Percentiles rank a stretch among this genome's conserved stretches.
phyloP scores from a whole-genome alignment of 2,329 filamentous ascomycete species.

The Davidsoniella neocaledoniae region DNA sequence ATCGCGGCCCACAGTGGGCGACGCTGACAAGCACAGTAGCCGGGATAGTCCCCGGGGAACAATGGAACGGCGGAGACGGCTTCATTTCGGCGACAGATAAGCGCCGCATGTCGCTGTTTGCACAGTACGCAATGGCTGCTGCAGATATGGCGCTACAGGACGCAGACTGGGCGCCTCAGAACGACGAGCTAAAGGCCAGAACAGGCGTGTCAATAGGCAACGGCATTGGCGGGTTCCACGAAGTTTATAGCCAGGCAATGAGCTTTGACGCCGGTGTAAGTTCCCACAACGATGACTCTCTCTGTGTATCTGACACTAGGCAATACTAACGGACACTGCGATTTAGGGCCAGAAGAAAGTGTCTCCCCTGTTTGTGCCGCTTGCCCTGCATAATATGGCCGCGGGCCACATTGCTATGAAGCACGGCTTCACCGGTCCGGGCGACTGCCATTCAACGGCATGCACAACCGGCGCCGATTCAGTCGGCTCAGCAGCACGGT shows the following conservation, averaged over 20 bases:
- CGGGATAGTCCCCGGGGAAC: slow-evolving; percentile 51
- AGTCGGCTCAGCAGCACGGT: slow-evolving; percentile 81
- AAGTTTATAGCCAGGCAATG: slow-evolving; percentile 71
- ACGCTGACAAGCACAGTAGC: slow-evolving; percentile 72
- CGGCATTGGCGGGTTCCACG: slow-evolving; percentile 85
- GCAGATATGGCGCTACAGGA: slow-evolving; percentile 73
- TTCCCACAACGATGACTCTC: slow-evolving; percentile 1
- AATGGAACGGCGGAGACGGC: slow-evolving; percentile 39
- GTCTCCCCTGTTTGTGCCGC: slow-evolving; percentile 83
- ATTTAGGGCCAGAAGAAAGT: slow-evolving; percentile 80
- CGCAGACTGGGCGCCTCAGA: slow-evolving; percentile 54
- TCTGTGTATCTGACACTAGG: background rate
- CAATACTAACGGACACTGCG: background rate
- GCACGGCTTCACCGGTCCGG: slow-evolving; percentile 76
- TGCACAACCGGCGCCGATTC: slow-evolving; percentile 94
- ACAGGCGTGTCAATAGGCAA: slow-evolving; percentile 90
- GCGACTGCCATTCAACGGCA: slow-evolving; percentile 82
- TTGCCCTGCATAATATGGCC: slow-evolving; percentile 83
- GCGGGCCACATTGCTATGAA: slow-evolving; percentile 92
- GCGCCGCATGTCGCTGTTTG: slow-evolving; percentile 76
- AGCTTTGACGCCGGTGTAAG: slow-evolving; percentile 57
- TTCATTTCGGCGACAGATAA: slow-evolving; percentile 31
- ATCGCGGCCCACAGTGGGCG: slow-evolving; percentile 46
- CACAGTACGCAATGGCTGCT: slow-evolving; percentile 80
- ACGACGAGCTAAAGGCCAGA: slow-evolving; percentile 46